phyloP scores from a whole-genome alignment of 176 grass and related monocot species.

The Oryza nivara region DNA sequence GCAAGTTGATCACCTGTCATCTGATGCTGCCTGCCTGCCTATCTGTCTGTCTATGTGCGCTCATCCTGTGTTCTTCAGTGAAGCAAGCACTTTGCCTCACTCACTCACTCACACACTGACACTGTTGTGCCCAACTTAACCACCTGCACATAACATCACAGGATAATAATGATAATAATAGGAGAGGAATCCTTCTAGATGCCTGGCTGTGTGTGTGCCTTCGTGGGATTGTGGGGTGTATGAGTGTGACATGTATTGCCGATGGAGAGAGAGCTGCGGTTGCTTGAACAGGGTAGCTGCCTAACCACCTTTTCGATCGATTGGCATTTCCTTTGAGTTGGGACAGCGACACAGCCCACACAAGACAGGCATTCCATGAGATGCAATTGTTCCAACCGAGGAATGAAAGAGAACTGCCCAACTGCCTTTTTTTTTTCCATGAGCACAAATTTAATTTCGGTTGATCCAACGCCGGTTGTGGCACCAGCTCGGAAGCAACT shows the following conservation, averaged over 20 bases:
- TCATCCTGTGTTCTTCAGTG: not conserved
- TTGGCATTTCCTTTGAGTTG: not conserved
- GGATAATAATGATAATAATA: not conserved
- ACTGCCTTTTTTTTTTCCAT: not conserved
- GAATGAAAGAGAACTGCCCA: conserved; percentile 1
- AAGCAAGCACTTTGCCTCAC: not conserved
- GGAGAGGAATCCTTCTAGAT: conserved; percentile 42
- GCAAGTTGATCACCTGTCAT: not conserved
- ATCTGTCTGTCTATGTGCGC: not conserved
- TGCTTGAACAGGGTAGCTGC: not conserved
- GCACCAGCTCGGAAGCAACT: conserved; percentile 15
- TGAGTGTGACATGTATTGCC: not conserved
- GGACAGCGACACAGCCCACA: conserved; percentile 10
- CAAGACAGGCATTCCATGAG: not conserved
- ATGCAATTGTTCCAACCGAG: conserved; percentile 6
- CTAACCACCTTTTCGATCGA: conserved; percentile 1
- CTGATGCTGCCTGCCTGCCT: not conserved
- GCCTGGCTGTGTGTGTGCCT: conserved; percentile 8
- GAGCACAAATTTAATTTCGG: not conserved
- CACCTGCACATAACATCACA: not conserved
- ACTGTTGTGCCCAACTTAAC: not conserved
- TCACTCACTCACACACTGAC: not conserved
- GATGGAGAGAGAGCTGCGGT: not conserved
- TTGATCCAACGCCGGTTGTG: conserved; percentile 1
- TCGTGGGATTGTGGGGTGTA: not conserved